Base-by-base conservation (phyloP, 805 yeast genomes). In the Yarrowia osloensis region DNA sequence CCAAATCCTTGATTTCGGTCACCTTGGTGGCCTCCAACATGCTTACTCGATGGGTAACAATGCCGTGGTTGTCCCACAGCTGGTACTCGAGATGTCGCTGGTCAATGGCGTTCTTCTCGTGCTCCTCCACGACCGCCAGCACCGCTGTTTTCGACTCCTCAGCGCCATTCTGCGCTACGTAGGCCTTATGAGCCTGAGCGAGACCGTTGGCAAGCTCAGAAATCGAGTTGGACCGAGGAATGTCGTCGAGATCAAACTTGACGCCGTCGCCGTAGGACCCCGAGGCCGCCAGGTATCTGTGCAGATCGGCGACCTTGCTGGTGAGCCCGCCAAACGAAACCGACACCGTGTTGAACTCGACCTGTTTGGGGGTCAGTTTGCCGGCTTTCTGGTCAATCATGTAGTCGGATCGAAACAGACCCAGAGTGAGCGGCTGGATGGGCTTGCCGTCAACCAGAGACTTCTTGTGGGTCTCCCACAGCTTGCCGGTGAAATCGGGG, bases 261-360 rank as follows among this genome's bases (percentile, higher is more conserved):
- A 35, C 59, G 12, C 37, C 42, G 11, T 52, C 33, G 5, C 70
- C 69, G 69, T 78, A 81, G 22, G 76, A 75, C 26, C 77, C 76
- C 0, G 82, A 74, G 49, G 81, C 80, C 4, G 78, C 73, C 22
- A 79, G 71, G 70, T 84, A 90, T 22, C 81, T 76, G 77, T 95
- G 99, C 67, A 91, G 79, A 70, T 85, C 81, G 22, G 95, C 89
- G 28, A 91, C 94, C 74, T 88, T 89, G 15, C 91, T 76, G 1
- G 97, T 88, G 67, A 95, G 81, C 0, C 96, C 98, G 22, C 96
- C 97, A 79, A 95, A 95, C 0, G 98, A 93, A 3, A 94, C 97
- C 73, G 97, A 89, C 3, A 95, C 91, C 0, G 99, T 93, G 77
- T 95, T 95, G 80, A 94, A 94, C 76, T 95, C 99, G 63, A 95